Evolutionary conservation across 139 green algal species (phyloP).

Genomic region (Coccomyxa sp.): DNA sequence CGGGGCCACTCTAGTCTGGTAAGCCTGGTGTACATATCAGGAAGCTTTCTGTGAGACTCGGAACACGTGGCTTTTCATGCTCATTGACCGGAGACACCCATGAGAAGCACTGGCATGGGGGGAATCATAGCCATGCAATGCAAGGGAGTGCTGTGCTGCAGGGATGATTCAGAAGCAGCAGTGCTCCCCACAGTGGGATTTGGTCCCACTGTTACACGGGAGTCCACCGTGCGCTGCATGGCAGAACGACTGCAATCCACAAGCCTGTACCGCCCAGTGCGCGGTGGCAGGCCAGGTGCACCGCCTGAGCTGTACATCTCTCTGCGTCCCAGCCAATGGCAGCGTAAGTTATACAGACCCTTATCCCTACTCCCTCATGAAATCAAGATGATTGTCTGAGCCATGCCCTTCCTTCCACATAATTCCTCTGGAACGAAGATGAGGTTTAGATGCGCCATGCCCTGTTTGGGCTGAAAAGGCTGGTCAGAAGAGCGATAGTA

Average conservation of each 20-base stretch:
- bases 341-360: neutral
- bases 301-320: constrained; percentile 14
- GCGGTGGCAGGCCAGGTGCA: neutral
- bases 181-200: constrained; percentile 10
- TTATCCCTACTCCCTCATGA: neutral
- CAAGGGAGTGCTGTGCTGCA: neutral
- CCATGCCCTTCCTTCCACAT: no score
- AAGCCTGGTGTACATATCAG: neutral
- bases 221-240: neutral
- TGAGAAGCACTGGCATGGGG: no score
- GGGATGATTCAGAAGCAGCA: constrained; percentile 20
- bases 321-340: constrained; percentile 4
- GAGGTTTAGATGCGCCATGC: no score
- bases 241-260: constrained; percentile 9
- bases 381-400: no score
- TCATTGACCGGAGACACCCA: no score
- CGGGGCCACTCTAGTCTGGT: constrained; percentile 19
- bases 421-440: no score
- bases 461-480: no score
- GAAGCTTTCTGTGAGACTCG: neutral
- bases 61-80: neutral
- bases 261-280: constrained; percentile 10
- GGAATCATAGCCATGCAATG: no score
- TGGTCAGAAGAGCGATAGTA: no score
- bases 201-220: neutral